Conservation (phyloP, 164 flowering plant genomes). For the Chimonanthus salicifolius region DNA sequence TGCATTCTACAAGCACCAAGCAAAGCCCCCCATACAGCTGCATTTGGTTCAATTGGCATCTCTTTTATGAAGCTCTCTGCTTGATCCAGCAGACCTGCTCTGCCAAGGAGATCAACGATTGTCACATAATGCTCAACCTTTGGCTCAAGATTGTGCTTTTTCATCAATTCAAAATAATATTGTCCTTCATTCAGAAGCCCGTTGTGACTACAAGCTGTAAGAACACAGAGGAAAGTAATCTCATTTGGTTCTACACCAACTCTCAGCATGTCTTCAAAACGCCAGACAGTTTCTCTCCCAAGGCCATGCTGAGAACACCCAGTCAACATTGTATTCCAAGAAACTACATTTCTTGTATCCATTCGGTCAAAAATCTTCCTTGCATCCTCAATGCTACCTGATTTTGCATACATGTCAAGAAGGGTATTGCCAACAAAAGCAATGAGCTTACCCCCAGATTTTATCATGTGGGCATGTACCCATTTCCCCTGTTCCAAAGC, state of each 20-base stretch:
- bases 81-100: slow-evolving; percentile 51
- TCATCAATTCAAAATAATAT: slow-evolving; percentile 49
- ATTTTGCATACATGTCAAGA: slow-evolving; percentile 70
- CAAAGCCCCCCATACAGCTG: slow-evolving; percentile 62
- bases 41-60: slow-evolving; percentile 54
- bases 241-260: slow-evolving; percentile 45
- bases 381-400: slow-evolving; percentile 61
- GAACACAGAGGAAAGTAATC: slow-evolving; percentile 57
- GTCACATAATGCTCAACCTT: slow-evolving; percentile 49
- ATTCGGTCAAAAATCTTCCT: slow-evolving; percentile 49
- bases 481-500: slow-evolving; percentile 68
- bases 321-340: slow-evolving; percentile 72
- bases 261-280: slow-evolving; percentile 48
- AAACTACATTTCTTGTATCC: slow-evolving; percentile 42
- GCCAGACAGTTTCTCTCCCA: slow-evolving; percentile 34
- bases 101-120: slow-evolving; percentile 63
- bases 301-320: slow-evolving; percentile 70
- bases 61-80: slow-evolving; percentile 41
- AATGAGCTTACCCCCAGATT: slow-evolving; percentile 44
- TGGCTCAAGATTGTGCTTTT: slow-evolving; percentile 38
- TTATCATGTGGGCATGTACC: slow-evolving; percentile 64
- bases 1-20: slow-evolving; percentile 73
- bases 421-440: slow-evolving; percentile 57
- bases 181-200: slow-evolving; percentile 55
- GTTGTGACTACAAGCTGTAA: slow-evolving; percentile 67